phyloP scores from a whole-genome alignment of 2,329 filamentous ascomycete species.

The Neonectria punicea region DNA sequence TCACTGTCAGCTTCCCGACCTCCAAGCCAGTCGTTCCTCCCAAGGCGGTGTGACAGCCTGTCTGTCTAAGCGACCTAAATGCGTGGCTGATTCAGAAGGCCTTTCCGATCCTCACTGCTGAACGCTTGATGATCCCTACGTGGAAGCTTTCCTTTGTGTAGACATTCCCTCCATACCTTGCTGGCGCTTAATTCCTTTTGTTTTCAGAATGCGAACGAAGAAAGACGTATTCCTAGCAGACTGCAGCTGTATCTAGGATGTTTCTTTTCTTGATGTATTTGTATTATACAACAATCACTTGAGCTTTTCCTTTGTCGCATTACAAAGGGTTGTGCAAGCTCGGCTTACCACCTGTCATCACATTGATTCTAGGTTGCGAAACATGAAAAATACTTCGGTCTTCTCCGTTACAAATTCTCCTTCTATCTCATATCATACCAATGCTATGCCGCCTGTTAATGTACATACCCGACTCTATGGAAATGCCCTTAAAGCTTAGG shows the following conservation, averaged over 20 bases:
- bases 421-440: neutral
- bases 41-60: neutral
- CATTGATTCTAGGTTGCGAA: neutral
- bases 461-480: neutral
- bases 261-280: neutral
- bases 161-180: neutral
- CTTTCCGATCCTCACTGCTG: neutral
- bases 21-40: neutral
- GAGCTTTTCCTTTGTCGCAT: neutral
- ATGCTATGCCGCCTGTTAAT: neutral
- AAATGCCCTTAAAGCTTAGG: slow-evolving; percentile 18
- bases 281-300: neutral
- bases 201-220: neutral
- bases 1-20: neutral
- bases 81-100: neutral
- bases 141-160: neutral
- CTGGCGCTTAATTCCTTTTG: neutral
- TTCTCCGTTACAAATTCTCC: neutral
- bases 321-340: too few species aligned
- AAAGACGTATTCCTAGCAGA: neutral
- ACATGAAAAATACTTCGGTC: neutral
- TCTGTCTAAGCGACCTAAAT: neutral
- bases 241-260: neutral
- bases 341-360: neutral
- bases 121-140: neutral